These are phyloP conservation scores for Aspergillus phoenicis DNA, from an alignment of 2,329 filamentous ascomycete species.

Conservation along the genomic window DNA sequence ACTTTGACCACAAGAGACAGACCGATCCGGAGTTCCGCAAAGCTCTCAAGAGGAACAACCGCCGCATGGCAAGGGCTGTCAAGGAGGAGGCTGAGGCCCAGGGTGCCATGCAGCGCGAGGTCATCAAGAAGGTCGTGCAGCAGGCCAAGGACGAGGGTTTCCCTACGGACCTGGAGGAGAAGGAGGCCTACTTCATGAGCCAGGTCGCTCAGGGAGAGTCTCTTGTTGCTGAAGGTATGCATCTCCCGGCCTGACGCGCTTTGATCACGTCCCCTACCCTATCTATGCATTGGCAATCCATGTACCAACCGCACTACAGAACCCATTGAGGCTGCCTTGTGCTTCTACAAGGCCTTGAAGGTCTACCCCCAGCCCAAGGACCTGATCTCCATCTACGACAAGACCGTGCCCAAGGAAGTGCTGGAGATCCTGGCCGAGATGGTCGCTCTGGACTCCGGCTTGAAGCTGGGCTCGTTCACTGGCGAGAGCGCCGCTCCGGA, in stretches of 20 bases:
- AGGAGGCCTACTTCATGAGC: slow-evolving; percentile 94
- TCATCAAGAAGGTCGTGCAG: slow-evolving; percentile 74
- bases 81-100: slow-evolving; percentile 53
- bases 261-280: not conserved
- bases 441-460: slow-evolving; percentile 84
- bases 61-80: slow-evolving; percentile 48
- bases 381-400: slow-evolving; percentile 95
- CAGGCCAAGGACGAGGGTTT: slow-evolving; percentile 89
- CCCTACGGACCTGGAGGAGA: slow-evolving; percentile 86
- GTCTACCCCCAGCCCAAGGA: slow-evolving; percentile 94
- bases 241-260: slow-evolving; percentile 8
- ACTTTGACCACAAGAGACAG: slow-evolving; percentile 68
- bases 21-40: slow-evolving; percentile 66
- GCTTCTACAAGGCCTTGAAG: slow-evolving; percentile 98
- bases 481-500: slow-evolving; percentile 37
- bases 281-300: slow-evolving; percentile 13
- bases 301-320: slow-evolving; percentile 36
- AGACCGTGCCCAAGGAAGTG: slow-evolving; percentile 96
- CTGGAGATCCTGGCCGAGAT: slow-evolving; percentile 96
- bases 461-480: slow-evolving; percentile 61
- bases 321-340: slow-evolving; percentile 78
- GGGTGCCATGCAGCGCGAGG: slow-evolving; percentile 56
- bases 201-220: slow-evolving; percentile 88
- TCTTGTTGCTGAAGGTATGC: slow-evolving; percentile 78
- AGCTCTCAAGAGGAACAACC: slow-evolving; percentile 55